Percentiles rank a stretch among this genome's conserved stretches.
These are phyloP conservation scores for Fraxinus excelsior DNA, from an alignment of 257 asterid genomes.

Conservation along the genomic window DNA sequence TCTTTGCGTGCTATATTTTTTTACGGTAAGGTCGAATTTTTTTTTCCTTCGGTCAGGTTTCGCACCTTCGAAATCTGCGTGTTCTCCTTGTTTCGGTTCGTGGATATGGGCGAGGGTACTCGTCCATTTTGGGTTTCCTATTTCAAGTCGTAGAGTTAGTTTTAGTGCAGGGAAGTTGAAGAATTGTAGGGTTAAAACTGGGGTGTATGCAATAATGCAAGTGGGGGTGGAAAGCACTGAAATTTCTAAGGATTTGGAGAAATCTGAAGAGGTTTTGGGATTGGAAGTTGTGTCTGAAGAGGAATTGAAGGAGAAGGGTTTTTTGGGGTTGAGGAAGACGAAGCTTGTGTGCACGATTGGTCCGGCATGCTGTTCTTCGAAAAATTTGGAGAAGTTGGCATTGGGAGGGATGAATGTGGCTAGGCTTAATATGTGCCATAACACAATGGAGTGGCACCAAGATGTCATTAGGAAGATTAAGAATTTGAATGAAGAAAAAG, in stretches of 20 bases:
- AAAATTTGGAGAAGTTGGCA: conserved; percentile 76
- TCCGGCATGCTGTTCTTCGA: conserved; percentile 70
- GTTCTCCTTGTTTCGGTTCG: too few species aligned
- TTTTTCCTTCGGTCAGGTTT: too few species aligned
- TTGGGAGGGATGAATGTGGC: conserved; percentile 83
- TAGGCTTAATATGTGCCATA: conserved; percentile 85
- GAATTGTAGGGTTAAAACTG: conserved; percentile 11
- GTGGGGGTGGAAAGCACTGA: conserved; percentile 47
- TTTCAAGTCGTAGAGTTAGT: conserved; percentile 30
- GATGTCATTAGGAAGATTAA: conserved; percentile 75
- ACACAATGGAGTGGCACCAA: conserved; percentile 71
- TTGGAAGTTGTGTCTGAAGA: conserved; percentile 70
- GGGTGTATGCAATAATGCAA: conserved; percentile 53
- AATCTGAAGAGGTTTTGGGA: conserved; percentile 40
- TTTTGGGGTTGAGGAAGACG: conserved; percentile 84
- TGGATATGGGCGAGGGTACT: too few species aligned
- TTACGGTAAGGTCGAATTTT: too few species aligned
- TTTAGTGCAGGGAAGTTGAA: conserved; percentile 33
- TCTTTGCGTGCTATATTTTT: too few species aligned
- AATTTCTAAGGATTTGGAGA: conserved; percentile 27
- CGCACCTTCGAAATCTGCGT: too few species aligned
- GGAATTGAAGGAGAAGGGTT: conserved; percentile 72
- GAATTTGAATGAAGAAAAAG: conserved; percentile 68
- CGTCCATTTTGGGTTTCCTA: conserved; percentile 41
- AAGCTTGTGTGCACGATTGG: conserved; percentile 88